Evolutionary conservation across 192 early-diverging fungal species (phyloP).

Genomic region (Oehlia diaphana): DNA sequence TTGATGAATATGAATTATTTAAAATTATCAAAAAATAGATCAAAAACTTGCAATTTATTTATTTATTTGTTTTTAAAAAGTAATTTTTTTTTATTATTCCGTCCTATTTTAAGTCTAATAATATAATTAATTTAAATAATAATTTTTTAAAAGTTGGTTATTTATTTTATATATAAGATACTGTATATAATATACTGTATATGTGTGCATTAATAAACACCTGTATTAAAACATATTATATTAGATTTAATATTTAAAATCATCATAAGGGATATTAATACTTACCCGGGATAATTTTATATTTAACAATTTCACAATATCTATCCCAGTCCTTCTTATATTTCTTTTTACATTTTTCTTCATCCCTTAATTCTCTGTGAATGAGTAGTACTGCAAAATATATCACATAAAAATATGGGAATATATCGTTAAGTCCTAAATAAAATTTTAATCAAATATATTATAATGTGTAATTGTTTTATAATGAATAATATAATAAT

Average conservation of each 20-base stretch:
- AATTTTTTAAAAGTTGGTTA: too few relatives aligned
- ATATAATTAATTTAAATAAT: too few relatives aligned
- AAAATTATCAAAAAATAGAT: background rate
- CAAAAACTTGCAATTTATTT: too few relatives aligned
- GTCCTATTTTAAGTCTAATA: too few relatives aligned
- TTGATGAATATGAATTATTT: constrained; percentile 17
- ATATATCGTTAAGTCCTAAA: constrained; percentile 64
- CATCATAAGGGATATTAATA: too few relatives aligned
- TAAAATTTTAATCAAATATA: background rate
- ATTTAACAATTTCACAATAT: constrained; percentile 81
- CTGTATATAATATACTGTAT: too few relatives aligned
- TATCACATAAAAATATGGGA: constrained; percentile 92
- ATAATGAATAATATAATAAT: background rate
- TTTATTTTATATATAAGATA: too few relatives aligned
- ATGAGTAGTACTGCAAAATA: constrained; percentile 91
- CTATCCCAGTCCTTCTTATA: constrained; percentile 92
- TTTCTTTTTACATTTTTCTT: constrained; percentile 86
- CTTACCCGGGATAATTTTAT: constrained; percentile 79
- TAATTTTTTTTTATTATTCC: too few relatives aligned
- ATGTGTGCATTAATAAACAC: constrained; percentile 4
- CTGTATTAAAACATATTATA: background rate
- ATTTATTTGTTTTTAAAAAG: too few relatives aligned
- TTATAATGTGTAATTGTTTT: background rate
- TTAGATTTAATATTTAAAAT: background rate
- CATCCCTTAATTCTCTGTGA: constrained; percentile 88